These are phyloP conservation scores for Thyridium curvatum DNA, from an alignment of 2,329 filamentous ascomycete genomes.

Conservation along the genomic window DNA sequence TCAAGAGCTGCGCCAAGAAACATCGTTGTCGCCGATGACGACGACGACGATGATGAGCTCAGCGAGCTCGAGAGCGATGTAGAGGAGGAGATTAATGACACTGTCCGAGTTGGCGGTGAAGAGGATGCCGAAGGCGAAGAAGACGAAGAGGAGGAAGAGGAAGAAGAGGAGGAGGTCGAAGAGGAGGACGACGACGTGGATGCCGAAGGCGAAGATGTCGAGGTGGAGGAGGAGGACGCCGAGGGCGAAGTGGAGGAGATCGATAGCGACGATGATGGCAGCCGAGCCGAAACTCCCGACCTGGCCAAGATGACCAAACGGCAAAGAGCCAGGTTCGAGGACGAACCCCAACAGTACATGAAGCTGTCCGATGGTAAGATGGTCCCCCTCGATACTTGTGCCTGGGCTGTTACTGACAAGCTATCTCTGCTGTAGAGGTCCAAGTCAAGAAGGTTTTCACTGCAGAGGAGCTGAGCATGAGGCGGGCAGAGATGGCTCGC, in stretches of 20 bases:
- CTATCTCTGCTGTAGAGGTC: constrained; percentile 38
- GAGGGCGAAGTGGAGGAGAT: constrained; percentile 27
- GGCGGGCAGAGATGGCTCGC: constrained; percentile 55
- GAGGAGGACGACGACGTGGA: constrained; percentile 31
- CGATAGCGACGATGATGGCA: constrained; percentile 38
- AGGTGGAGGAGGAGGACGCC: constrained; percentile 28
- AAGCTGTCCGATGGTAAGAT: constrained; percentile 53
- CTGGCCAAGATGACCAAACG: constrained; percentile 55
- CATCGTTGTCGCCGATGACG: constrained; percentile 26
- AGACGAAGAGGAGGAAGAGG: constrained; percentile 29
- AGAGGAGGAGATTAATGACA: constrained; percentile 39
- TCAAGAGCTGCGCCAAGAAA: constrained; percentile 12
- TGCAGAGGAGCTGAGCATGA: constrained; percentile 56
- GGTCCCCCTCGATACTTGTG: neutral
- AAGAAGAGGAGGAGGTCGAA: constrained; percentile 30
- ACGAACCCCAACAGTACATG: constrained; percentile 45
- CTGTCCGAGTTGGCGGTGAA: constrained; percentile 26
- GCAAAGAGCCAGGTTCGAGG: constrained; percentile 53
- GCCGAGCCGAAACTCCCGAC: constrained; percentile 44
- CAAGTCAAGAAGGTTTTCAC: constrained; percentile 58
- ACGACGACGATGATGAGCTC: constrained; percentile 49
- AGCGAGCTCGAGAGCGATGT: constrained; percentile 49
- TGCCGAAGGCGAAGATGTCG: constrained; percentile 28
- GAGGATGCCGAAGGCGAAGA: constrained; percentile 39
- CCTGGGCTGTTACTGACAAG: constrained; percentile 1